Percentiles rank a stretch among this genome's conserved stretches.
Evolutionary conservation across 192 early-diverging fungal genomes (phyloP).

Genomic region (Coemansia biformis): DNA sequence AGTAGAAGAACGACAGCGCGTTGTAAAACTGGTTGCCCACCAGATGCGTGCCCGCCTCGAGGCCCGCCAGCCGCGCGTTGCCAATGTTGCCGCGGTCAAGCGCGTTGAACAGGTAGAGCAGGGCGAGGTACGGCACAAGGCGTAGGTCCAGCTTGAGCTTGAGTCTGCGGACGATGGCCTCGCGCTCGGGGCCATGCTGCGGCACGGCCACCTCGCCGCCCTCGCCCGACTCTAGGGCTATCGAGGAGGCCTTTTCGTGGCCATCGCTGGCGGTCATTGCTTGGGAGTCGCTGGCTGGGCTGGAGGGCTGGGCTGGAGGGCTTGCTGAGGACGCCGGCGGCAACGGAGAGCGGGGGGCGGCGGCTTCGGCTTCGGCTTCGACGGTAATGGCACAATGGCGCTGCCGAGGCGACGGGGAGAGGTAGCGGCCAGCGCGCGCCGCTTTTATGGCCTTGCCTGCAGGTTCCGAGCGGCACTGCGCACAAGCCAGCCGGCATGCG

Average conservation of each 20-base stretch:
- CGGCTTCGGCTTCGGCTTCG: too few species aligned
- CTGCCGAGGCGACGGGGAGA: too few species aligned
- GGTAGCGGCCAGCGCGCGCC: too few species aligned
- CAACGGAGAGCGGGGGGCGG: too few species aligned
- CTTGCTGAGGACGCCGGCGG: too few species aligned
- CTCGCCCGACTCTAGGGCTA: not conserved
- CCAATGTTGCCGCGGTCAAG: constrained; percentile 72
- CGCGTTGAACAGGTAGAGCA: constrained; percentile 64
- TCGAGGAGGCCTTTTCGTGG: constrained; percentile 2
- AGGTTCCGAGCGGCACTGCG: too few species aligned
- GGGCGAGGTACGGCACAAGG: constrained; percentile 56
- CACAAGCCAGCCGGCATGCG: too few species aligned
- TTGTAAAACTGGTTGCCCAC: constrained; percentile 48
- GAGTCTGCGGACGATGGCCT: constrained; percentile 41
- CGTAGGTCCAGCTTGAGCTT: constrained; percentile 54
- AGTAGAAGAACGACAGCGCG: constrained; percentile 50
- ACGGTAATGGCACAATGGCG: too few species aligned
- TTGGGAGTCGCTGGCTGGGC: too few species aligned
- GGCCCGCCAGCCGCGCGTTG: constrained; percentile 56
- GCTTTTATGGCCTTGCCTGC: too few species aligned
- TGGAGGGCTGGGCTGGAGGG: too few species aligned
- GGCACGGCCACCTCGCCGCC: constrained; percentile 18
- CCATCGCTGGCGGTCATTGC: constrained; percentile 14
- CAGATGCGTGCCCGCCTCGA: constrained; percentile 48
- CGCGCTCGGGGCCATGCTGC: constrained; percentile 37